These are phyloP conservation scores for Solanum hybrid DNA, from an alignment of 305 asterid species.

Conservation along the genomic window DNA sequence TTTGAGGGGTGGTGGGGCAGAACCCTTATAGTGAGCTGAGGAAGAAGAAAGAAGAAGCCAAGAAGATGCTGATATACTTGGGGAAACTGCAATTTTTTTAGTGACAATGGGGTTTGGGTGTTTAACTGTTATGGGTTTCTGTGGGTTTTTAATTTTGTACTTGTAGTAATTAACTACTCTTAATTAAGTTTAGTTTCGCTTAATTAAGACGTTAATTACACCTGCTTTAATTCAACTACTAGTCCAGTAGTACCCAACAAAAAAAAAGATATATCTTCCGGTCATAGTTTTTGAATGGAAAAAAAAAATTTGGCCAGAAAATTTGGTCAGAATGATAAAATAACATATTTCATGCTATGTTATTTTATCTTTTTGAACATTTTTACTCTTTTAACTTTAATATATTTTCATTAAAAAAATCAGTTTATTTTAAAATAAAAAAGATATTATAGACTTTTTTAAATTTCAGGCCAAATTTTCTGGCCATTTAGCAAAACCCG, in stretches of 20 bases:
- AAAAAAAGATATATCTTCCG: not conserved
- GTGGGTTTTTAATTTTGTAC: not conserved
- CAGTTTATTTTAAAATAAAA: no score
- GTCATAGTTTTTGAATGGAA: not conserved
- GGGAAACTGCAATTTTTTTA: not conserved
- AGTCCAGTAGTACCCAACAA: not conserved
- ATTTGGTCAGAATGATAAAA: no score
- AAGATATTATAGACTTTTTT: no score
- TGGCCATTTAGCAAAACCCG: no score
- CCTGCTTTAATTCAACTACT: not conserved
- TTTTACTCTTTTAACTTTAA: no score
- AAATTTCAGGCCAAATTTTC: no score
- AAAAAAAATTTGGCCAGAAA: no score
- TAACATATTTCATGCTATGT: no score
- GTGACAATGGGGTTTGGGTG: not conserved
- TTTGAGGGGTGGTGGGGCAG: not conserved
- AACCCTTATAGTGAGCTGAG: not conserved
- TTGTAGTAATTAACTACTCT: not conserved
- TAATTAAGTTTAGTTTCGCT: not conserved
- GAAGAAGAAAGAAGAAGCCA: not conserved
- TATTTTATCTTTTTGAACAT: no score
- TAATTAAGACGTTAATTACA: not conserved
- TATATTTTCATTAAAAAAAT: no score
- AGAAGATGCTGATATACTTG: not conserved
- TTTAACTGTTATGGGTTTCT: not conserved